A percentile compares a stretch with the other conserved stretches of the same genome.
Evolutionary conservation across 1,284 basidiomycete species (phyloP).

Genomic region (Leccinum pachyderme): DNA sequence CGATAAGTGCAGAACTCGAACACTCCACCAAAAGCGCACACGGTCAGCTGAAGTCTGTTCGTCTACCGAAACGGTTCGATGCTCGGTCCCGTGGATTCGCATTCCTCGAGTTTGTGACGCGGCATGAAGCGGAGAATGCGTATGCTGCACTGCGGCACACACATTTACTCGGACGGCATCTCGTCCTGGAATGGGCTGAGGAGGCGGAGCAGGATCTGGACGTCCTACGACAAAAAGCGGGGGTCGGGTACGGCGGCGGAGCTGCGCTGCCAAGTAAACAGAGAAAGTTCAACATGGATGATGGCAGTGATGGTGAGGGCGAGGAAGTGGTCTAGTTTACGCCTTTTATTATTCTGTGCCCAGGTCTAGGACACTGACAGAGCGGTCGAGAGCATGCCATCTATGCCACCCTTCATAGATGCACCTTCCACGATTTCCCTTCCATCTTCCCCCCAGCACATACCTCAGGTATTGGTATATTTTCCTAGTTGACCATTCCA

Average conservation of each 20-base stretch:
- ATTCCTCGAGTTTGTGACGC: conserved; percentile 90
- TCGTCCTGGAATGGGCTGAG: conserved; percentile 93
- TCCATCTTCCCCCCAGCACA: conserved; percentile 48
- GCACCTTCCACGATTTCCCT: background rate
- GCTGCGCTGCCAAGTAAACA: conserved; percentile 68
- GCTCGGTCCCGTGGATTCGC: conserved; percentile 89
- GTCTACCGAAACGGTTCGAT: conserved; percentile 86
- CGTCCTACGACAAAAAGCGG: conserved; percentile 74
- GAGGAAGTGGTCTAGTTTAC: conserved; percentile 23
- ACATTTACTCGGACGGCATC: conserved; percentile 92
- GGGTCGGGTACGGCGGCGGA: conserved; percentile 68
- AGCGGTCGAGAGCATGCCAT: background rate
- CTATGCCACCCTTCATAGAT: background rate
- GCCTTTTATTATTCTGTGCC: background rate
- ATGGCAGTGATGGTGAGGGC: conserved; percentile 36
- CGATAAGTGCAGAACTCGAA: background rate
- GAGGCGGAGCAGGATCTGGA: conserved; percentile 77
- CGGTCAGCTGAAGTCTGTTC: conserved; percentile 88
- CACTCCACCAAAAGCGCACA: conserved; percentile 57
- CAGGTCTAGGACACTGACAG: background rate
- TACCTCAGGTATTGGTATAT: background rate
- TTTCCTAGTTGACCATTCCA: background rate
- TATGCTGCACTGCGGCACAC: conserved; percentile 86
- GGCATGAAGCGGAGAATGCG: conserved; percentile 85
- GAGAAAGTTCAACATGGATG: conserved; percentile 56